These are phyloP conservation scores for Cornus suecica DNA, from an alignment of 148 eudicot species.

Conservation along the genomic window DNA sequence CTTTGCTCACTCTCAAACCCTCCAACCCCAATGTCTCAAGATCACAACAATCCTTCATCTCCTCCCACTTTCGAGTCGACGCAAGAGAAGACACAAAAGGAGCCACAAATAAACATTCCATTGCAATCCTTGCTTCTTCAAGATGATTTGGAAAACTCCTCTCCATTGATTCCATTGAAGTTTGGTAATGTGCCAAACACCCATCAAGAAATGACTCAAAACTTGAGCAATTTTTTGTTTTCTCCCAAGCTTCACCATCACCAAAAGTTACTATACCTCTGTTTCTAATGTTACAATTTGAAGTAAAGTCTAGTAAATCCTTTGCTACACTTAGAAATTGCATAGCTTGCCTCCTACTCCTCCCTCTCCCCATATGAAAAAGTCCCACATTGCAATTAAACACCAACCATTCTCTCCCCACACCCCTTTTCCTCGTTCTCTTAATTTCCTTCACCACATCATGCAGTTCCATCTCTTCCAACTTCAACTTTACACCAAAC, in stretches of 20 bases:
- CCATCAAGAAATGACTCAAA: conserved; percentile 19
- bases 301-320: conserved; percentile 5
- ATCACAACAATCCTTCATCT: conserved; percentile 6
- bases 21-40: conserved; percentile 8
- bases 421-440: conserved; percentile 4
- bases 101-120: conserved; percentile 36
- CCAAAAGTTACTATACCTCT: conserved; percentile 18
- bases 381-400: conserved; percentile 38
- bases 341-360: conserved; percentile 12
- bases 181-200: conserved; percentile 7
- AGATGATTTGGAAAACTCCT: conserved; percentile 20
- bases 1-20: conserved; percentile 21
- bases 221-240: conserved; percentile 6
- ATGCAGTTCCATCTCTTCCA: conserved; percentile 23
- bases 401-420: conserved; percentile 19
- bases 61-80: conserved; percentile 26
- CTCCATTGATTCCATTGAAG: conserved; percentile 34
- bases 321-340: conserved; percentile 32
- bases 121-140: conserved; percentile 34
- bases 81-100: conserved; percentile 21
- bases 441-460: conserved; percentile 14
- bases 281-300: background rate
- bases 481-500: conserved; percentile 18
- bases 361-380: conserved; percentile 34
- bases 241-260: conserved; percentile 20